Evolutionary conservation across 352 stramenopile species (phyloP).

Genomic region (Phytophthora chlamydospora): DNA sequence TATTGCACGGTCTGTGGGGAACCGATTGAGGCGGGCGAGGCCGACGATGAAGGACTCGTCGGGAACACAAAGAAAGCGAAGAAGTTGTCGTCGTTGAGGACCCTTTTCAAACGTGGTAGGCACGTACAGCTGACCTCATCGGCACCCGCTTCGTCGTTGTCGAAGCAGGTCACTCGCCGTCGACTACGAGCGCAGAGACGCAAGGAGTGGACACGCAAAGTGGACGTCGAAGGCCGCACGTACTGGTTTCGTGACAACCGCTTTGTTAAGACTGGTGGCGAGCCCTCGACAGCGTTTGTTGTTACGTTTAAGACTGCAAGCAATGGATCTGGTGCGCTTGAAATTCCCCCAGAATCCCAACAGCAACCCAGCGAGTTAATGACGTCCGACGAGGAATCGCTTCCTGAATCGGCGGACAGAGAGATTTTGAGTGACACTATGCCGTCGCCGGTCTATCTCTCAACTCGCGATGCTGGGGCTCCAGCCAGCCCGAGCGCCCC

Average conservation of each 20-base stretch:
- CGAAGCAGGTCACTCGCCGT: background rate
- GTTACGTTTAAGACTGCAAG: constrained; percentile 15
- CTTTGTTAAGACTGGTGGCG: background rate
- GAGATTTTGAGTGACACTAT: no score
- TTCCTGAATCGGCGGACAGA: no score
- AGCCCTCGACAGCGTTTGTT: constrained; percentile 3
- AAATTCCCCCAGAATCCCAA: background rate
- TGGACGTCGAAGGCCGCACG: constrained; percentile 30
- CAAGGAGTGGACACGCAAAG: constrained; percentile 39
- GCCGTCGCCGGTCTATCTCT: no score
- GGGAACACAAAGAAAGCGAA: background rate
- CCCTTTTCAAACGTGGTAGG: constrained; percentile 5
- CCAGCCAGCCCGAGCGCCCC: background rate
- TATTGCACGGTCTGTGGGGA: constrained; percentile 41
- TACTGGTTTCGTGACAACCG: constrained; percentile 30
- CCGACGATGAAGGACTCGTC: constrained; percentile 5
- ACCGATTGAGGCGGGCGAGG: constrained; percentile 8
- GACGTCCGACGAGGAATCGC: no score
- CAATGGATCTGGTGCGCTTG: background rate
- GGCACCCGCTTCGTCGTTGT: background rate
- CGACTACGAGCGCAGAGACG: constrained; percentile 18
- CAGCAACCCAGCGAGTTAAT: no score
- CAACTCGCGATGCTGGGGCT: background rate
- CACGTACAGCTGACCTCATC: background rate
- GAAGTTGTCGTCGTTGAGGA: constrained; percentile 3